Conservation (phyloP, 2,329 filamentous ascomycete species). For the Colletotrichum tofieldiae region DNA sequence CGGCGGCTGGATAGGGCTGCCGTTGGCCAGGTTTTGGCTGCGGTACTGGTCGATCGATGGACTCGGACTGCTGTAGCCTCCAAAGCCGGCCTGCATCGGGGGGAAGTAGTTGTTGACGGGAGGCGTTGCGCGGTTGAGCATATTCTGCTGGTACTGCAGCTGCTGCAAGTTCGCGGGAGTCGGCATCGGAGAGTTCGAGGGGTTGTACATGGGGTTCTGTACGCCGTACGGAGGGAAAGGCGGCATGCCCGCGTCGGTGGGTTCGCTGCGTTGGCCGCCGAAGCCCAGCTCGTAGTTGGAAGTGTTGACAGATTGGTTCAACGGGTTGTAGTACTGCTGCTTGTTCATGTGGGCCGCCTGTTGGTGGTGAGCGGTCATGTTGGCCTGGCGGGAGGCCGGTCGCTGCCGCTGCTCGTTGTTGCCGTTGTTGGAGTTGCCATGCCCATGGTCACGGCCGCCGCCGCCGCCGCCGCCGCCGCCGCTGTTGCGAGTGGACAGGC, state of each 20-base stretch:
- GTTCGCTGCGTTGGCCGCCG: slow-evolving; percentile 67
- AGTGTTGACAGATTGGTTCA: slow-evolving; percentile 58
- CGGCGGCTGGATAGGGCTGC: slow-evolving; percentile 66
- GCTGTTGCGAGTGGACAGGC: slow-evolving; percentile 78
- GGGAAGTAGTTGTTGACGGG: slow-evolving; percentile 73
- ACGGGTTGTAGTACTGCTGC: slow-evolving; percentile 63
- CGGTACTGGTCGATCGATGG: slow-evolving; percentile 71
- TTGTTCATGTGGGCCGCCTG: slow-evolving; percentile 60
- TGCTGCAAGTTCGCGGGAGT: slow-evolving; percentile 67
- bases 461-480: slow-evolving; percentile 53
- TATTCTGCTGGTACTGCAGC: slow-evolving; percentile 72
- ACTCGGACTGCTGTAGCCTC: slow-evolving; percentile 65
- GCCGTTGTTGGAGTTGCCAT: slow-evolving; percentile 51
- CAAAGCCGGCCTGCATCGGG: slow-evolving; percentile 69
- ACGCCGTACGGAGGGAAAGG: slow-evolving; percentile 67
- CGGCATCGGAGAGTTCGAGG: slow-evolving; percentile 61
- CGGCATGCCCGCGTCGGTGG: slow-evolving; percentile 65
- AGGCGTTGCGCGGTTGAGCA: slow-evolving; percentile 68
- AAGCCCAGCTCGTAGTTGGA: slow-evolving; percentile 68
- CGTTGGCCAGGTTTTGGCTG: slow-evolving; percentile 65
- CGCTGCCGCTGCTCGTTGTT: slow-evolving; percentile 68
- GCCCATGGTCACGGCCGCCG: slow-evolving; percentile 62
- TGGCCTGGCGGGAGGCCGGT: slow-evolving; percentile 70
- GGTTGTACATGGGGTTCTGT: slow-evolving; percentile 68
- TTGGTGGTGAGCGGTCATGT: slow-evolving; percentile 59